Evolutionary conservation across 2,329 filamentous ascomycete species (phyloP).

Genomic region (Sporothrix inflata): DNA sequence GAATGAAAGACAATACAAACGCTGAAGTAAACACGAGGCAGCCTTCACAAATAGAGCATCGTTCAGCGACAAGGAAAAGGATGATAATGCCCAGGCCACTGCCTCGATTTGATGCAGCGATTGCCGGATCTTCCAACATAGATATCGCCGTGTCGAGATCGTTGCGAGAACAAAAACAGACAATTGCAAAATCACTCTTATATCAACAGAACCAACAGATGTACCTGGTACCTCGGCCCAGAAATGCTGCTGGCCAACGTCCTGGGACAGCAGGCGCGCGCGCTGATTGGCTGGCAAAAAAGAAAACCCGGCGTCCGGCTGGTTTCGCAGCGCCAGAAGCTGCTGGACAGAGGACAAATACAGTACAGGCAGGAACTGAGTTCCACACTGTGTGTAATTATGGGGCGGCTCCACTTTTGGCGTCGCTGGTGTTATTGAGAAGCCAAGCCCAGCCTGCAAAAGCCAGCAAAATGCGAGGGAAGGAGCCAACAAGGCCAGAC

Average conservation of each 20-base stretch:
- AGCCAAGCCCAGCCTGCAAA: conserved; percentile 27
- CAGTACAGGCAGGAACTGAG: conserved; percentile 20
- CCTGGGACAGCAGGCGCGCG: conserved; percentile 18
- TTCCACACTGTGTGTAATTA: conserved; percentile 8
- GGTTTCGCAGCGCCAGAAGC: conserved; percentile 15
- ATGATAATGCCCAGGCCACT: background rate
- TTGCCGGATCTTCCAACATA: background rate
- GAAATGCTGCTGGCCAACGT: conserved; percentile 17
- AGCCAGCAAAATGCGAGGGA: conserved; percentile 12
- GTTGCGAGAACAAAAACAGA: background rate
- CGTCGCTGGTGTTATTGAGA: conserved; percentile 37
- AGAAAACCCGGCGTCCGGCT: conserved; percentile 32
- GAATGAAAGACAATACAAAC: too few relatives aligned
- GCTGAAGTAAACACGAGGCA: background rate
- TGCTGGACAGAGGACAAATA: conserved; percentile 5
- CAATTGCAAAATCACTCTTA: background rate
- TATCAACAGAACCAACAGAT: background rate
- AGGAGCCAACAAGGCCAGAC: conserved; percentile 13
- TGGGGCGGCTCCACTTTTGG: conserved; percentile 26
- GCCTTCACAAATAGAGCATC: background rate
- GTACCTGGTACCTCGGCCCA: conserved; percentile 29
- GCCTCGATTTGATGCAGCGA: background rate
- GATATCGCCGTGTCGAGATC: background rate
- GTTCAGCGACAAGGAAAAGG: background rate
- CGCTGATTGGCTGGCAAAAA: conserved; percentile 34